Evolutionary conservation across 306 rosid genomes (phyloP).

Genomic region (Inga laurina): DNA sequence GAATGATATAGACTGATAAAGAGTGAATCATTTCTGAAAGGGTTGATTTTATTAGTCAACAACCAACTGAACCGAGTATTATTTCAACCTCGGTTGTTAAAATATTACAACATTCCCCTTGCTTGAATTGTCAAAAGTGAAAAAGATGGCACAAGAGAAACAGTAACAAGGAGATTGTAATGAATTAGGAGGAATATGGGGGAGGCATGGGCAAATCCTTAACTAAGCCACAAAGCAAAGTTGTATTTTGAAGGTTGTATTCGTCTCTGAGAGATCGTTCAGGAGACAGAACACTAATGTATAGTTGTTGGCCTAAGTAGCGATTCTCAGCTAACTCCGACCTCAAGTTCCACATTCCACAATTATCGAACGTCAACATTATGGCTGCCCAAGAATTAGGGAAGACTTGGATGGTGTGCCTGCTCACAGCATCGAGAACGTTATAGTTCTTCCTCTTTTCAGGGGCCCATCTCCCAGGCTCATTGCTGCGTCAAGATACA

Average conservation of each 20-base stretch:
- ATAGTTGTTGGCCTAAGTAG: conserved; percentile 31
- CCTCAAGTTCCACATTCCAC: conserved; percentile 5
- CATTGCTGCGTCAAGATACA: conserved; percentile 29
- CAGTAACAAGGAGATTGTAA: too few species aligned
- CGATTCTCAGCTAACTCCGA: not conserved
- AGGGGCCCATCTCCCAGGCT: conserved; percentile 57
- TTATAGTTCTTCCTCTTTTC: conserved; percentile 31
- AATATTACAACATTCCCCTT: too few species aligned
- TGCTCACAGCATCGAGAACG: not conserved
- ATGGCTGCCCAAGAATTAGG: conserved; percentile 39
- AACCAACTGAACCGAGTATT: too few species aligned
- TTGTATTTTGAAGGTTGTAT: conserved; percentile 37
- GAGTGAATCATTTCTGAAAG: not conserved
- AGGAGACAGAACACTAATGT: conserved; percentile 30
- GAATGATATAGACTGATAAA: not conserved
- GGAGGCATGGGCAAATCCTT: conserved; percentile 43
- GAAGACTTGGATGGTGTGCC: not conserved
- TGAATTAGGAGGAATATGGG: conserved; percentile 13
- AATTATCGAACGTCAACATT: conserved; percentile 5
- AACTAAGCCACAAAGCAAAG: conserved; percentile 40
- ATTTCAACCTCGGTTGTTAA: too few species aligned
- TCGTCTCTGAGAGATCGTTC: conserved; percentile 43
- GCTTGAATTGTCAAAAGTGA: too few species aligned
- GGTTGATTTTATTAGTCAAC: not conserved
- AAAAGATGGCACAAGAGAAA: too few species aligned